A percentile compares a stretch with the other conserved stretches of the same genome.
Conservation (phyloP, 2,329 filamentous ascomycete species). For the Exophiala dermatitidis region DNA sequence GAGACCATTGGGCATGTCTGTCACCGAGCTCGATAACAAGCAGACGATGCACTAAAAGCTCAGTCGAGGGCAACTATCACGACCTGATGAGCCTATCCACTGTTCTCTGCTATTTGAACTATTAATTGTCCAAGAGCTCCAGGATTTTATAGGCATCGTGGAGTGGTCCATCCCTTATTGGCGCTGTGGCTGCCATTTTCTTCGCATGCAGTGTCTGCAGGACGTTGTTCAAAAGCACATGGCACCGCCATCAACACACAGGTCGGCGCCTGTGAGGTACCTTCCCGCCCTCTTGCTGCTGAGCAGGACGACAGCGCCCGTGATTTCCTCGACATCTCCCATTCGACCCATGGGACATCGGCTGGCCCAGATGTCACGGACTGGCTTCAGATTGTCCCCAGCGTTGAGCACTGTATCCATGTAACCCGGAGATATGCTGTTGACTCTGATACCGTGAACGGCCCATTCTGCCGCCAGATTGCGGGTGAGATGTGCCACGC, state of each 20-base stretch:
- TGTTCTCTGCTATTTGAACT: too few relatives aligned
- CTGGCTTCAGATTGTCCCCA: conserved; percentile 50
- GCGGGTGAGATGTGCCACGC: conserved; percentile 55
- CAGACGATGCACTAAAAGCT: too few relatives aligned
- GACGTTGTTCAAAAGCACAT: conserved; percentile 22
- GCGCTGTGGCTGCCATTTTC: too few relatives aligned
- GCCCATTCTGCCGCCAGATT: conserved; percentile 69
- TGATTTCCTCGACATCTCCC: conserved; percentile 57
- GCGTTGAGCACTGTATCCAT: conserved; percentile 71
- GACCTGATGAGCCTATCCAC: too few relatives aligned
- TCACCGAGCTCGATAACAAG: too few relatives aligned
- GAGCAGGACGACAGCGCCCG: conserved; percentile 55
- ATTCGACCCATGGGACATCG: conserved; percentile 60
- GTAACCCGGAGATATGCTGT: conserved; percentile 65
- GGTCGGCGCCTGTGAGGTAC: conserved; percentile 63
- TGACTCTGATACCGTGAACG: conserved; percentile 61
- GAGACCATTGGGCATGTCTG: too few relatives aligned
- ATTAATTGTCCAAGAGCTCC: too few relatives aligned
- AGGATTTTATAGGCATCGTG: too few relatives aligned
- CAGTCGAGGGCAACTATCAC: too few relatives aligned
- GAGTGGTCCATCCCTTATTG: too few relatives aligned
- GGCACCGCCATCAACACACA: conserved; percentile 55
- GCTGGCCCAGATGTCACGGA: conserved; percentile 50
- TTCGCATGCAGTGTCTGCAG: neutral
- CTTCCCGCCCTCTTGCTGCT: conserved; percentile 52